Percentiles rank a stretch among this genome's conserved stretches.
These are phyloP conservation scores for Picea engelmannii DNA, from an alignment of 83 land plant genomes.

Conservation along the genomic window DNA sequence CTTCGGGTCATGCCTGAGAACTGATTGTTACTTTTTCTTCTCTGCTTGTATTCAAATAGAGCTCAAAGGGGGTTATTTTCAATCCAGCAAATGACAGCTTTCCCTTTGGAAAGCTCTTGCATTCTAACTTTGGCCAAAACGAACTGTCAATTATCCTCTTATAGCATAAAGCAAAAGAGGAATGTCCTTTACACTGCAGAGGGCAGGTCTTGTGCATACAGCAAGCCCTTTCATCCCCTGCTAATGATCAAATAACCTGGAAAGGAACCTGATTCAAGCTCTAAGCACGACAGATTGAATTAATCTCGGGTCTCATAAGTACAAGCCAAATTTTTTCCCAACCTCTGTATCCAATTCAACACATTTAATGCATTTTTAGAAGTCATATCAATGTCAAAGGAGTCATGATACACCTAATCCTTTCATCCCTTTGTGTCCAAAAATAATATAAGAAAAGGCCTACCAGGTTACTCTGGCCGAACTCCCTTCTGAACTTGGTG, in stretches of 20 bases:
- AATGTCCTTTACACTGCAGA: not conserved
- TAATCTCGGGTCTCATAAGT: not conserved
- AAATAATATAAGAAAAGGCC: not conserved
- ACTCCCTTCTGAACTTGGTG: not conserved
- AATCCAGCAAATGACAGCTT: not conserved
- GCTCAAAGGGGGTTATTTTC: not conserved
- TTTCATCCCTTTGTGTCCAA: not conserved
- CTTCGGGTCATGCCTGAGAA: too few relatives aligned
- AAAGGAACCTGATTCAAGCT: slow-evolving; percentile 1
- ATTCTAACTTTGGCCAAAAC: not conserved
- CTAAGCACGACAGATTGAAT: not conserved
- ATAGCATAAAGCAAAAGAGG: not conserved
- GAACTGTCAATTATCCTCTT: not conserved
- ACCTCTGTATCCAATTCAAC: not conserved
- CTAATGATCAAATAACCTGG: not conserved
- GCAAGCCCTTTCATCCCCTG: not conserved
- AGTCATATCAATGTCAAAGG: not conserved
- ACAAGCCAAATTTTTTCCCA: not conserved
- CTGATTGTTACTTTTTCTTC: too few relatives aligned
- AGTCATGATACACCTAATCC: not conserved
- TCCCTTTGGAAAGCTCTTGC: slow-evolving; percentile 7
- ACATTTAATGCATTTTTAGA: not conserved
- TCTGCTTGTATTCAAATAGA: too few relatives aligned
- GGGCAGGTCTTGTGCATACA: not conserved
- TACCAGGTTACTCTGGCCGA: not conserved